Conservation (phyloP, 176 grass and related monocot species). For the Thalia dealbata region DNA sequence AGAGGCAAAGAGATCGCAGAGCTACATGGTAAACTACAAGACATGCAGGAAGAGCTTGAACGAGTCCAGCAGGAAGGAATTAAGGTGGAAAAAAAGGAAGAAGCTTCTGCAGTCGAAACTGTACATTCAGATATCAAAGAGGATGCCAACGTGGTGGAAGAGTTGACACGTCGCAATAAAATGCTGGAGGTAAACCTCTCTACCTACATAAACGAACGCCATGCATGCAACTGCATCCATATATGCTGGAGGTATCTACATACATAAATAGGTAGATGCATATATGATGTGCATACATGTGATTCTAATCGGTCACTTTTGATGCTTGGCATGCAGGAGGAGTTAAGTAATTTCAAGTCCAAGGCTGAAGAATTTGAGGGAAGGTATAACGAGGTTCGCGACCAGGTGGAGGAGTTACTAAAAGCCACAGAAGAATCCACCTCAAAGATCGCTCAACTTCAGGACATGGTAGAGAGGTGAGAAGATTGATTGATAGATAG, state of each 20-base stretch:
- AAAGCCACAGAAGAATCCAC: constrained; percentile 46
- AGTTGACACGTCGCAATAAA: constrained; percentile 51
- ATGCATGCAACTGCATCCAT: too few relatives aligned
- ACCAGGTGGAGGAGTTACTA: constrained; percentile 37
- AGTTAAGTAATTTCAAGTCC: constrained; percentile 46
- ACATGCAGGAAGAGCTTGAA: constrained; percentile 61
- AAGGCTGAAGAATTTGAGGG: constrained; percentile 80
- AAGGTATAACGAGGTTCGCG: constrained; percentile 47
- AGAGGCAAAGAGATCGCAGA: constrained; percentile 68
- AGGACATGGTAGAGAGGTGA: constrained; percentile 69
- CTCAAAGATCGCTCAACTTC: constrained; percentile 50
- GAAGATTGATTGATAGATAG: too few relatives aligned
- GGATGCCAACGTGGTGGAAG: constrained; percentile 51
- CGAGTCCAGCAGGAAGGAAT: constrained; percentile 51
- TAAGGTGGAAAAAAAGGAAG: constrained; percentile 55
- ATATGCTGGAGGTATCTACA: too few relatives aligned
- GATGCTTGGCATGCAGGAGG: too few relatives aligned
- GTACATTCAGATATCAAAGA: constrained; percentile 70
- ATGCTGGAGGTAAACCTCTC: constrained; percentile 74
- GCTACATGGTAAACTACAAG: constrained; percentile 57
- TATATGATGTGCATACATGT: too few relatives aligned
- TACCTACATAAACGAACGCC: too few relatives aligned
- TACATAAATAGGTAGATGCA: too few relatives aligned
- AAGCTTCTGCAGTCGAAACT: constrained; percentile 66
- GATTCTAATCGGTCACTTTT: too few relatives aligned